Evolutionary conservation across 306 rosid genomes (phyloP), one percentile per base, ranked within the genome.

Genomic region (Ziziphus jujuba): DNA sequence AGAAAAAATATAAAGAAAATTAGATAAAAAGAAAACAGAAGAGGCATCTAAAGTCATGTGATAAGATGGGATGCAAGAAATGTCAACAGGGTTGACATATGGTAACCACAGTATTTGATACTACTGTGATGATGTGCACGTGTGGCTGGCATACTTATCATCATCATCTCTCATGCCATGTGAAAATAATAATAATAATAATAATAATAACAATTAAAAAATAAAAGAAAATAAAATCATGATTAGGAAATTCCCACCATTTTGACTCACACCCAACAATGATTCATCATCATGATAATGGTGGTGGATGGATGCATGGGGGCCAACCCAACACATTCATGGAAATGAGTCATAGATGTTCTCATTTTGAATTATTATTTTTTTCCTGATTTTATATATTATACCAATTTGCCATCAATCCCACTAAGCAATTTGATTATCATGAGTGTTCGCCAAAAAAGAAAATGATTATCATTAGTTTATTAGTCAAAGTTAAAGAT

Each of bases 31-130:
- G 56, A 35, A 63, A 70, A 35, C 43, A 48, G 53, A 67, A 64
- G 61, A 23, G 59, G 71, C 54, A 71, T 68, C 56, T 62, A 73
- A 78, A 6, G 40, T 83, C 75, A 8, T 48, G 77, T 61, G 85
- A 77, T 72, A 77, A 62, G 82, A 77, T 60, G 61, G 0, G 38
- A 66, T 36, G 72, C 45, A 40, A 40, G 9, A 68, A 79, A 79
- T 77, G 91, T 81, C 86, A 81, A 79, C 80, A 71, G 82, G 77
- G 95, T 91, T 91, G 97, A 91, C 91, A 87, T 84, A 28, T 1
- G 85, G 80, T 75, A 51, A 47, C 83, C 85, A 59, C 87, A 38
- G 56, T 62, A 79, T 25, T 33, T 38, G 11, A 7, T 8, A 60
- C 82, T 40, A 63, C 63, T 55, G 82, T 75, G 84, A 81, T 86